Evolutionary conservation across 1,284 basidiomycete genomes (phyloP).

Genomic region (Fomitopsis schrenkii): DNA sequence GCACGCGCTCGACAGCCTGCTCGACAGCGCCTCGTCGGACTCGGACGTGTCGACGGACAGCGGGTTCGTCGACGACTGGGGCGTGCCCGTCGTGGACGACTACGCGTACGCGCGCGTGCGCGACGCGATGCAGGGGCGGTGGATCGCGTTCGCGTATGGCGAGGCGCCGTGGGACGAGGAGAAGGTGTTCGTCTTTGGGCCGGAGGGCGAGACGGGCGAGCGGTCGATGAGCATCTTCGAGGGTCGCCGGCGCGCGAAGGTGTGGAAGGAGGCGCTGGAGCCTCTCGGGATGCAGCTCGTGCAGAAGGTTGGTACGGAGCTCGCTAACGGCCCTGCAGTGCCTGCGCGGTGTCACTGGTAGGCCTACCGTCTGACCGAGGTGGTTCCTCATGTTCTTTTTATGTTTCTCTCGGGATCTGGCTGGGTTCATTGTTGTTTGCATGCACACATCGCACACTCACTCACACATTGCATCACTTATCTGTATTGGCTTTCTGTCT

Average conservation of each 20-base stretch:
- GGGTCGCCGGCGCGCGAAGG: slow-evolving; percentile 37
- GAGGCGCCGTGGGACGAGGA: slow-evolving; percentile 65
- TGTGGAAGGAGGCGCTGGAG: slow-evolving; percentile 62
- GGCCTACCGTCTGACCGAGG: too few species aligned
- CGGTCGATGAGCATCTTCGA: slow-evolving; percentile 54
- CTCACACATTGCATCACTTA: too few species aligned
- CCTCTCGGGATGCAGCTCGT: slow-evolving; percentile 62
- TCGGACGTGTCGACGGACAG: slow-evolving; percentile 14
- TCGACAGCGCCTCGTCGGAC: slow-evolving; percentile 16
- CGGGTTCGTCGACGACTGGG: slow-evolving; percentile 33
- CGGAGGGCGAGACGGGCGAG: slow-evolving; percentile 66
- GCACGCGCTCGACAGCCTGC: slow-evolving; percentile 11
- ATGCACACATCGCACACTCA: too few species aligned
- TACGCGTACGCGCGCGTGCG: slow-evolving; percentile 62
- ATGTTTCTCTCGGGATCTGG: too few species aligned
- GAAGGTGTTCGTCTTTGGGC: slow-evolving; percentile 71
- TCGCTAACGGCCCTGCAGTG: slow-evolving; percentile 56
- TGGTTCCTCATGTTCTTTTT: too few species aligned
- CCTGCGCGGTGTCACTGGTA: not conserved
- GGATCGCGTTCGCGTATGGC: slow-evolving; percentile 71
- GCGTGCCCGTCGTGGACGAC: slow-evolving; percentile 51
- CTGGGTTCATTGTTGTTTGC: too few species aligned
- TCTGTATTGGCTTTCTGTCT: too few species aligned
- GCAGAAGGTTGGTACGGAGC: slow-evolving; percentile 67
- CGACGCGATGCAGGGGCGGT: slow-evolving; percentile 63